Base-by-base conservation (phyloP, 2,329 filamentous ascomycete species). In the Botryosphaeria dothidea region DNA sequence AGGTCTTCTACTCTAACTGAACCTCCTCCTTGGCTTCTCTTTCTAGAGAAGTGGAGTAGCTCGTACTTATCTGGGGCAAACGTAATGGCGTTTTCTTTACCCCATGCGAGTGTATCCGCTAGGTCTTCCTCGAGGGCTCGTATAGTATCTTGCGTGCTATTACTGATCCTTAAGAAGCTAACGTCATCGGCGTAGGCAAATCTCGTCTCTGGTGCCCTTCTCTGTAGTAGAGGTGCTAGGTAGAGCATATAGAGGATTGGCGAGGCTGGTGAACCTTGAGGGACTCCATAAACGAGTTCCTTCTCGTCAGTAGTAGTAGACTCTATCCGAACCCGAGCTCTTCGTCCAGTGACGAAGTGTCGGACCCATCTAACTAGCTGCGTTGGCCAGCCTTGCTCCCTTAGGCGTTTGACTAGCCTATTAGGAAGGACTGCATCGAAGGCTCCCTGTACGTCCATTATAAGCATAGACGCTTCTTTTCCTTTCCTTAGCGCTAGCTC, bases 171-270 rank as follows among this genome's bases (percentile, higher is more conserved):
- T 3, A 56, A 17, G 17, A 56, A 38, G 9, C 34, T 23, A 1
- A 56, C 34, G 21, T 56, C n/a, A 25, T 56, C 29, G 4, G 51
- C 21, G 21, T 56, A 56, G n/a, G 51, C 29, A 17, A 56, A 56
- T 15, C 51, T 36, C 11, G 4, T 8, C 17, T 13, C 15, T 11
- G 11, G n/a, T 5, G 36, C 34, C 21, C 51, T 15, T 25, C 29
- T 56, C 21, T 36, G 13, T 3, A 56, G 51, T 5, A 56, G 29
- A 4, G 51, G 51, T 3, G 51, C 11, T 3, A 56, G 51, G 51
- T 56, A 56, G 15, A 56, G 51, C 34, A 56, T 56, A 25, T 56
- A 56, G 29, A 56, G 51, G 3, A 56, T 56, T 36, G 34, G 51
- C 3, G 34, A 56, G 2, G 34, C 25, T 6, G 29, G 51, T 21